Base-by-base conservation (phyloP, 305 asterid genomes). In the Fraxinus dipetala region DNA sequence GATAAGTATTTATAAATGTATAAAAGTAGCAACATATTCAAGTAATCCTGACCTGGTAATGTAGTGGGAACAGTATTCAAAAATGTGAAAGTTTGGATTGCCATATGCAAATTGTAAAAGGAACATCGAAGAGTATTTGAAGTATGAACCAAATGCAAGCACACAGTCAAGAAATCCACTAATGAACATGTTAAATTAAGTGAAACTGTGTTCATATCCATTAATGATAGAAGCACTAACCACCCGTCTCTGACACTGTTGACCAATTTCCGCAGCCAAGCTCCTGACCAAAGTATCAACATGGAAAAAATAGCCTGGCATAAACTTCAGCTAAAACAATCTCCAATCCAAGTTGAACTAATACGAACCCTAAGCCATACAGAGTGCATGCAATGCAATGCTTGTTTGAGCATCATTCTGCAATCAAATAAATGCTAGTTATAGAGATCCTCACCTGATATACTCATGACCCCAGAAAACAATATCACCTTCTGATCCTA, bases 401-500 rank as follows among this genome's bases (percentile, higher is more conserved):
- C 22, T 9, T 18, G 76, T 8, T 80, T 69, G 26, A 26, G 48
- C 79, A 45, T 43, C 78, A 54, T 54, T 54, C 65, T 54, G 26
- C 65, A 54, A 54, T n/a, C 26, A 54, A 54, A n/a, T 5, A 5
- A 54, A 1, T 54, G 63, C 63, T 54, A n/a, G 18, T 31, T 30
- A 67, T 45, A 38, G 65, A 78, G 54, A 75, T 79, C 78, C 91
- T 88, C 82, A 95, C 99, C 99, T 90, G 80, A 94, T 97, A 86
- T 96, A 96, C 84, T 96, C 99, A 81, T 96, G 99, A 81, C 99
- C 99, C 98, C 99, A 96, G 16, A 98, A 96, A 84, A 98, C 98
- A 88, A 94, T 93, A 83, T 94, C 98, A 85, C 95, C 97, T 18
- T 91, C 97, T 73, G 98, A 92, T 84, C 99, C 99, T 83, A 91